Percentiles rank a stretch among this genome's conserved stretches.
Conservation (phyloP, 2,329 filamentous ascomycete genomes). For the Penicillium sp. region DNA sequence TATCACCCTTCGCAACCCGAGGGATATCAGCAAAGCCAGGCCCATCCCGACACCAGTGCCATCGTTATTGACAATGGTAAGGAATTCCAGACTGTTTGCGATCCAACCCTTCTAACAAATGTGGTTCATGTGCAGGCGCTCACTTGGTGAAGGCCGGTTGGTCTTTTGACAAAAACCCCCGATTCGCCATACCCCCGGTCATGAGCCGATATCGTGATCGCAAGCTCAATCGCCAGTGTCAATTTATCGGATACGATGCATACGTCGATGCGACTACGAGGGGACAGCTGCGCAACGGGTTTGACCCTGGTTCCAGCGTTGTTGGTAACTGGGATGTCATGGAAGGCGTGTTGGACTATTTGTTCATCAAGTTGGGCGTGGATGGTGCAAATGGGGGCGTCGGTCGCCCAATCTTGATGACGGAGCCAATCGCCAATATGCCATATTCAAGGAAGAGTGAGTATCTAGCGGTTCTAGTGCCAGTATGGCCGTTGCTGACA, state of each 20-base stretch:
- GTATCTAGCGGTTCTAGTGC: constrained; percentile 30
- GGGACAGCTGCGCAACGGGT: constrained; percentile 85
- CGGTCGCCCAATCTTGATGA: constrained; percentile 88
- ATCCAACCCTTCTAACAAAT: neutral
- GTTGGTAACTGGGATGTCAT: constrained; percentile 98
- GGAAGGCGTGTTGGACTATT: constrained; percentile 90
- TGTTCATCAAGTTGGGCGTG: constrained; percentile 89
- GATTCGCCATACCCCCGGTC: constrained; percentile 78
- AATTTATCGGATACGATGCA: constrained; percentile 87
- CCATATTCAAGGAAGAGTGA: constrained; percentile 83
- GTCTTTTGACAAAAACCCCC: constrained; percentile 85
- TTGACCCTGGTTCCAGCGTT: constrained; percentile 85
- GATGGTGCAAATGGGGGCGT: constrained; percentile 70
- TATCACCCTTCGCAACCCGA: constrained; percentile 60
- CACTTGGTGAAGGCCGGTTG: constrained; percentile 88
- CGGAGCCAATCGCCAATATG: constrained; percentile 88
- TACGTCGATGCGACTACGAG: constrained; percentile 91
- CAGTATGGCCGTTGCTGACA: constrained; percentile 18
- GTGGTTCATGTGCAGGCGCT: constrained; percentile 62
- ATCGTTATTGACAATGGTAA: constrained; percentile 98
- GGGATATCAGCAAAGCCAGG: constrained; percentile 67
- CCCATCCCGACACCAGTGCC: constrained; percentile 60
- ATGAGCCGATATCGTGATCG: constrained; percentile 95
- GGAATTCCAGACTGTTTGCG: neutral
- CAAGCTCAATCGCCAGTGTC: constrained; percentile 86